Base-by-base conservation (phyloP, 192 early-diverging fungal genomes). In the Radiomyces spectabilis region DNA sequence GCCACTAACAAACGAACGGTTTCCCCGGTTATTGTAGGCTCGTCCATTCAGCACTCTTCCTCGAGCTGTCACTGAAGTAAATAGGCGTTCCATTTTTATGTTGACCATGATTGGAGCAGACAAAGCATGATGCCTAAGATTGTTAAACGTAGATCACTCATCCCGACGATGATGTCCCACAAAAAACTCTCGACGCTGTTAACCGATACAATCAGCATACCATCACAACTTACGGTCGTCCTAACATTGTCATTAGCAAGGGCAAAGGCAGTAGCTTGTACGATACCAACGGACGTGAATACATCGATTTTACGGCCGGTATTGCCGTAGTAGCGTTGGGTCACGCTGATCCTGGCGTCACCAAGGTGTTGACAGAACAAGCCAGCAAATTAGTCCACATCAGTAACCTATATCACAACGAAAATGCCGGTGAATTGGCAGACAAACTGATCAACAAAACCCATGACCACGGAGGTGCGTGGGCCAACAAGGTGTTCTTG, bases 251-350 rank as follows among this genome's bases (percentile, higher is more conserved):
- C 26, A 78, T 99, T 41, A 81, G 82, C 6, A 85, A 88, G 51
- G 96, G 94, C 38, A 75, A 89, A 68, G 92, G 93, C 4, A 74
- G 71, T 65, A 80, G 82, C 18, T 66, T 99, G 12, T 91, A 85
- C 56, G 94, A 96, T 60, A 71, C 77, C 1, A 69, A 66, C 18
- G 79, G 85, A 51, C 82, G 88, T 10, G 68, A 77, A 51, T 99
- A 86, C 63, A 74, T 99, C 9, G 96, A 99, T 66, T 88, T 99
- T 48, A 85, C 82, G 0, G 88, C 94, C 0, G 96, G 96, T 15
- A 99, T 99, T 46, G 93, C 96, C 9, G 94, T 97, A 19, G 90
- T 83, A 44, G 92, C 90, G 2, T 76, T 99, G 0, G 96, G 96
- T 1, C 96, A 99, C 68, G 76, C 73, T 37, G 86, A 97, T 61